Evolutionary conservation across 164 flowering plant species (phyloP).

Genomic region (Kalanchoe fedtschenkoi): DNA sequence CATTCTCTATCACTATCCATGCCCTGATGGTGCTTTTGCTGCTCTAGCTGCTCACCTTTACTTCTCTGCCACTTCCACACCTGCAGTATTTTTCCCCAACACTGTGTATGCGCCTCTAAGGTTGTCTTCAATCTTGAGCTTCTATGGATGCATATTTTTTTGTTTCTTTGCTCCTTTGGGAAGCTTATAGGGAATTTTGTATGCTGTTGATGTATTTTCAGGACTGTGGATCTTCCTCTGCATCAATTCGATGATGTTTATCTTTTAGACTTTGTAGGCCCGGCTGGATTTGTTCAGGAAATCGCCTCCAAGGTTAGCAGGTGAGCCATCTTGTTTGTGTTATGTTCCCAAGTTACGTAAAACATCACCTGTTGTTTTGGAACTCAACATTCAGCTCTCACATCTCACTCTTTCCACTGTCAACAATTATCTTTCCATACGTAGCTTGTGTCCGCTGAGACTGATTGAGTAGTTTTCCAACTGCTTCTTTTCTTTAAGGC

Average conservation of each 20-base stretch:
- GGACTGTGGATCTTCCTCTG: conserved; percentile 48
- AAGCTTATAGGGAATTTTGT: background rate
- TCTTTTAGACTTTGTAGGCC: conserved; percentile 76
- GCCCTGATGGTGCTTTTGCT: conserved; percentile 84
- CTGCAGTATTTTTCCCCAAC: conserved; percentile 65
- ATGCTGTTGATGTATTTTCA: conserved; percentile 4
- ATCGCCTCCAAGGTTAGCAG: conserved; percentile 46
- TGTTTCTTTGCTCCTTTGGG: background rate
- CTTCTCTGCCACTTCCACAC: conserved; percentile 43
- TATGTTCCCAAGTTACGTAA: background rate
- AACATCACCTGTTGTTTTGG: no score
- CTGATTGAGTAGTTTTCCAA: background rate
- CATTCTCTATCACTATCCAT: conserved; percentile 80
- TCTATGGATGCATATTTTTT: background rate
- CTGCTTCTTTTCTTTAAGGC: background rate
- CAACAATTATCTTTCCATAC: background rate
- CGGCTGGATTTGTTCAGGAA: conserved; percentile 57
- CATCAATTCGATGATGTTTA: conserved; percentile 44
- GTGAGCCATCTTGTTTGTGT: conserved; percentile 11
- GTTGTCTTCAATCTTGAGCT: conserved; percentile 11
- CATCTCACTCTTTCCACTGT: no score
- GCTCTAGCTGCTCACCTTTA: conserved; percentile 82
- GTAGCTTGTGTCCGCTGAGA: background rate
- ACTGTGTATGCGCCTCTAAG: conserved; percentile 56
- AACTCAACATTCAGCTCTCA: no score